Evolutionary conservation across 2,329 filamentous ascomycete genomes (phyloP).

Genomic region (Neobulgaria alba): DNA sequence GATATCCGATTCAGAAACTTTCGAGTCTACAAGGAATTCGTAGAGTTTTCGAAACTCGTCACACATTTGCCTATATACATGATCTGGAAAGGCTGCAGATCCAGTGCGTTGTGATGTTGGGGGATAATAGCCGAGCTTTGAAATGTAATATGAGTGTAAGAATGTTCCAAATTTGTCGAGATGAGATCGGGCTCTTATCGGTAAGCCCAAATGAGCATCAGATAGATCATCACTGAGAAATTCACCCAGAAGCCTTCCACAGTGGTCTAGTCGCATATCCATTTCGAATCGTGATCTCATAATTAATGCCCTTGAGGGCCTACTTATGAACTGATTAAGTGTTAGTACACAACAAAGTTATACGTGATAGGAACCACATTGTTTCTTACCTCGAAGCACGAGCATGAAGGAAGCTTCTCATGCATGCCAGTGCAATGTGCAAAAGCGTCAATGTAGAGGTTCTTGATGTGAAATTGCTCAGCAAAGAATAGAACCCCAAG

Average conservation of each 20-base stretch:
- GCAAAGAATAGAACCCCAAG: constrained; percentile 59
- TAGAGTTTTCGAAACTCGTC: constrained; percentile 65
- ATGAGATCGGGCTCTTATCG: constrained; percentile 52
- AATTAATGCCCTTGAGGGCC: constrained; percentile 55
- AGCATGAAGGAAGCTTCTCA: constrained; percentile 44
- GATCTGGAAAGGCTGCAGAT: constrained; percentile 45
- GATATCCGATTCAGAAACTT: constrained; percentile 36
- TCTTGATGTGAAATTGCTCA: constrained; percentile 53
- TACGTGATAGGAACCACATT: neutral
- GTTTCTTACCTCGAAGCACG: constrained; percentile 53
- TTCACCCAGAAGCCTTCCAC: constrained; percentile 48
- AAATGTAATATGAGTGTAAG: constrained; percentile 56
- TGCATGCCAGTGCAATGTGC: constrained; percentile 73
- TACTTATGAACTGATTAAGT: constrained; percentile 36
- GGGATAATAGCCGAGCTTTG: constrained; percentile 64
- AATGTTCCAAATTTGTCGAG: constrained; percentile 66
- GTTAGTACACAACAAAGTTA: constrained; percentile 9
- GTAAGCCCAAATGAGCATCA: constrained; percentile 55
- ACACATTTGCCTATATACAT: constrained; percentile 52
- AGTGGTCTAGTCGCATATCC: constrained; percentile 51
- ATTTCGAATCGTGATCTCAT: constrained; percentile 55
- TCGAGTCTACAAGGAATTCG: constrained; percentile 58
- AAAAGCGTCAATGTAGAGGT: constrained; percentile 67
- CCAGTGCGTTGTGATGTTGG: constrained; percentile 39
- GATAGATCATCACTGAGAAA: constrained; percentile 68